Evolutionary conservation across 441 rosid species (phyloP).

Genomic region (Gossypium davidsonii): DNA sequence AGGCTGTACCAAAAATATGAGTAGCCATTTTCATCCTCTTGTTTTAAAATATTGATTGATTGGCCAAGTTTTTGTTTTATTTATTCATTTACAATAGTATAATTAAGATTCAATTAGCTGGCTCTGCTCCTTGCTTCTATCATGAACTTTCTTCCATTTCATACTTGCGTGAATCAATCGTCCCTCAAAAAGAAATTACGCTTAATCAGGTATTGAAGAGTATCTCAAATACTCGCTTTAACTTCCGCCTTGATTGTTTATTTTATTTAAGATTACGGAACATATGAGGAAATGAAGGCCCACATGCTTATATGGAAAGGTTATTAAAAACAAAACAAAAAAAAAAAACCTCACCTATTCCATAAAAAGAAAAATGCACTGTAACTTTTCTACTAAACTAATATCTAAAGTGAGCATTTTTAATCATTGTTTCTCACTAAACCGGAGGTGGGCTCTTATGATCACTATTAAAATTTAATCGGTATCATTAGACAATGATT

Average conservation of each 20-base stretch:
- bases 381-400: not conserved
- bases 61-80: not conserved
- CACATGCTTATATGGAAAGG: conserved; percentile 20
- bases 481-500: not conserved
- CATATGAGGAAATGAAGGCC: conserved; percentile 20
- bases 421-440: not conserved
- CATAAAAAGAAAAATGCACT: too few relatives aligned
- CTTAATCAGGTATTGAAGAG: not conserved
- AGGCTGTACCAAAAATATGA: not conserved
- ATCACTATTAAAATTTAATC: not conserved
- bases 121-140: not conserved
- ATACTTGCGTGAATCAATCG: conserved; percentile 20
- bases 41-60: not conserved
- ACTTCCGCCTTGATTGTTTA: too few relatives aligned
- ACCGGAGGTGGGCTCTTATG: not conserved
- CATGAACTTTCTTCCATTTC: not conserved
- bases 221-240: too few relatives aligned
- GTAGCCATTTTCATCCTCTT: not conserved
- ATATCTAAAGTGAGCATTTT: not conserved
- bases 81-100: too few relatives aligned
- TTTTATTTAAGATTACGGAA: too few relatives aligned
- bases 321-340: not conserved
- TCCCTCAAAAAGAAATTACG: not conserved
- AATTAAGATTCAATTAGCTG: not conserved
- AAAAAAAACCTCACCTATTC: too few relatives aligned